Percentiles rank a stretch among this genome's conserved stretches.
Evolutionary conservation across 371 early-diverging fungal genomes (phyloP).

Genomic region (Pancytospora philotis): DNA sequence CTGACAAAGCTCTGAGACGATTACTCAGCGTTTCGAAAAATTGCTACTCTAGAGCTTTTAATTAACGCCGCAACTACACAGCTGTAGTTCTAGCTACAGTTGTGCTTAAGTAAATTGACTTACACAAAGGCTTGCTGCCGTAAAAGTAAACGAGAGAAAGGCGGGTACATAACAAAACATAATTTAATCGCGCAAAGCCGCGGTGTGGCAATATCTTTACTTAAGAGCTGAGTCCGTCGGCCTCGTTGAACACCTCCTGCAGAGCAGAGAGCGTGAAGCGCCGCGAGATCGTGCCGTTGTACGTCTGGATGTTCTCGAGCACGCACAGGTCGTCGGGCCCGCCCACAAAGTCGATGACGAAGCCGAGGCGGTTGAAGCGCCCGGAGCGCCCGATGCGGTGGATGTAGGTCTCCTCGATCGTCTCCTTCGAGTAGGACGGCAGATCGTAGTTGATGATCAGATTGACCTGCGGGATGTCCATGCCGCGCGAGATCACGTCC

Average conservation of each 20-base stretch:
- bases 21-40: neutral
- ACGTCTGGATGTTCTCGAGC: constrained; percentile 5
- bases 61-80: too few relatives aligned
- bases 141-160: too few relatives aligned
- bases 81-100: too few relatives aligned
- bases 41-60: neutral
- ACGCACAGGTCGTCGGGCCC: constrained; percentile 6
- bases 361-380: constrained; percentile 85
- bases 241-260: neutral
- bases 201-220: neutral
- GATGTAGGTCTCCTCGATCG: constrained; percentile 82
- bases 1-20: constrained; percentile 20
- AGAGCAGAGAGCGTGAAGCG: constrained; percentile 10
- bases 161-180: too few relatives aligned
- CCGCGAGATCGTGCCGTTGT: neutral
- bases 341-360: constrained; percentile 79
- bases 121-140: too few relatives aligned
- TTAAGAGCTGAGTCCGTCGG: neutral
- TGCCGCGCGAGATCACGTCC: constrained; percentile 58
- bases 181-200: too few relatives aligned
- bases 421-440: constrained; percentile 64
- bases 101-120: too few relatives aligned
- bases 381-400: constrained; percentile 97
- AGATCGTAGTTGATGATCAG: constrained; percentile 91
- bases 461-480: constrained; percentile 68